Evolutionary conservation across 1,139 yeast species (phyloP), one percentile per base, ranked within the genome.

Genomic region (Pichia sp.): DNA sequence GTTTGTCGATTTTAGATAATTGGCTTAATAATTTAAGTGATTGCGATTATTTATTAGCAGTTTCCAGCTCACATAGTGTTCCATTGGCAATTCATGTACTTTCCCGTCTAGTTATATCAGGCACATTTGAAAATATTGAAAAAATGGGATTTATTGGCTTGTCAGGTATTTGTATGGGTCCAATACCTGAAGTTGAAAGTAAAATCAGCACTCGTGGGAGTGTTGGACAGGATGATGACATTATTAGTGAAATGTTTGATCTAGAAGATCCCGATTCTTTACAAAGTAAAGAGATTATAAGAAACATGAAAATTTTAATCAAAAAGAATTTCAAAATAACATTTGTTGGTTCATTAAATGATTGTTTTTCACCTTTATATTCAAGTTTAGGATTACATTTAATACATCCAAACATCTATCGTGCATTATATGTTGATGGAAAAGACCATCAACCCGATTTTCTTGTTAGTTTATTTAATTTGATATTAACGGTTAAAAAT

Each of bases 331-430:
- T 76, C 39, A 79, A 79, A 55, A 52, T 80, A 2, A 72, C 79
- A 0, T 66, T 79, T 40, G 60, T 72, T 29, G 83, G 80, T 0
- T 66, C 79, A 0, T 55, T 71, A 2, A 66, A 68, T 43, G 80
- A 75, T 56, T 76, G 71, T 53, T 66, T 74, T 44, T 63, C 74
- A 2, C 78, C 79, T 3, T 52, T 78, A 28, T 65, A 65, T 53
- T 70, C 79, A 1, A 61, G 81, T 1, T 61, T 79, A 45, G 75
- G 69, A n/a, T 53, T 67, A 27, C 71, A 73, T 34, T 62, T 69
- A 35, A 55, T 62, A 9, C 86, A 81, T 59, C 80, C 85, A 1
- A 79, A 79, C 55, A 74, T 80, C 25, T 76, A 63, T 56, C 65
- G 84, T 48, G 65, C 71, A 34, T 45, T 74, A 4, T 66, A 59